Conservation (phyloP, 2,329 filamentous ascomycete genomes). For the Pseudogymnoascus sp. region DNA sequence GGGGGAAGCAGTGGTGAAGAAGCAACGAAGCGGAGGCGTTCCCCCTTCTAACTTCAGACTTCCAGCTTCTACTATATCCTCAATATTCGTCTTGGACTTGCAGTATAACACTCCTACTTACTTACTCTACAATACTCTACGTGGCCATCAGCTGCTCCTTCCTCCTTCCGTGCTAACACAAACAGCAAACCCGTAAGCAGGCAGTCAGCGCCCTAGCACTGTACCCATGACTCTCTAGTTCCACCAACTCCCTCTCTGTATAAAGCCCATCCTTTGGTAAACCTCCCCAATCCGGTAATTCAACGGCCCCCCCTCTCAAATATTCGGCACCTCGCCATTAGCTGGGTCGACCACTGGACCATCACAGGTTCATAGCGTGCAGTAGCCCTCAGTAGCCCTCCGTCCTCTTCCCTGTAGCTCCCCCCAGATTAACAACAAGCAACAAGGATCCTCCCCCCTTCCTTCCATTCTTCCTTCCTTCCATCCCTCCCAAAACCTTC, state of each 20-base stretch:
- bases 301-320: neutral
- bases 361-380: neutral
- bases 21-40: neutral
- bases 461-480: neutral
- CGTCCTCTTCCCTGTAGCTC: neutral
- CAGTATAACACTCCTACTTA: neutral
- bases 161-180: neutral
- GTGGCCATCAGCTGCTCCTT: neutral
- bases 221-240: neutral
- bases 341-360: neutral
- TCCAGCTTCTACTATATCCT: too few species aligned
- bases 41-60: neutral
- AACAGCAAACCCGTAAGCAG: neutral
- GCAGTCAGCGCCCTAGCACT: neutral
- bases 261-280: neutral
- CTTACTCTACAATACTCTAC: neutral
- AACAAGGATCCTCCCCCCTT: neutral
- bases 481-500: neutral
- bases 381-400: neutral
- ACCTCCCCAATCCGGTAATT: neutral
- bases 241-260: neutral
- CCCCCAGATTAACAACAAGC: constrained; percentile 1
- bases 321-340: neutral
- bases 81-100: neutral
- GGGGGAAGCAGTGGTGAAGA: too few species aligned